A percentile compares a stretch with the other conserved stretches of the same genome.
phyloP scores from a whole-genome alignment of 1,139 yeast genomes.

The Waltiozyma sp. region DNA sequence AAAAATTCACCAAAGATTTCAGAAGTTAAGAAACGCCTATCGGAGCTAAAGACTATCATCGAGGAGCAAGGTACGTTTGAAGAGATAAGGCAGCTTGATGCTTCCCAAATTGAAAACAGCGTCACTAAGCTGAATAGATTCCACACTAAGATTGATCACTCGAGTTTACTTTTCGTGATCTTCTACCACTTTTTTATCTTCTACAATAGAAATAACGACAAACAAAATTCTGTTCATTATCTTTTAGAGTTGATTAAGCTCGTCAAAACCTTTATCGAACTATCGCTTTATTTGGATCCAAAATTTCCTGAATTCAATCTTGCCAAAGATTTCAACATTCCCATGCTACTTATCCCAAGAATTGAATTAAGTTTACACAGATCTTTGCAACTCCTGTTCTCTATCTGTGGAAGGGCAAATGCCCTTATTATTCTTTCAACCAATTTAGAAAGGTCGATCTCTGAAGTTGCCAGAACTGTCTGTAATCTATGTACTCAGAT shows the following conservation, averaged over 20 bases:
- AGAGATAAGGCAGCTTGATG: conserved; percentile 10
- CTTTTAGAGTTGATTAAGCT: conserved; percentile 4
- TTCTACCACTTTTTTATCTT: conserved; percentile 15
- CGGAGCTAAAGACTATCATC: conserved; percentile 8
- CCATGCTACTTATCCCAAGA: conserved; percentile 11
- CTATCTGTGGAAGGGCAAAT: conserved; percentile 9
- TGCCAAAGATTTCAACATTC: conserved; percentile 12
- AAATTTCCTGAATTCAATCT: conserved; percentile 8
- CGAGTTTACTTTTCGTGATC: conserved; percentile 11
- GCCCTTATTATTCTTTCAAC: conserved; percentile 8
- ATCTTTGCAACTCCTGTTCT: conserved; percentile 10
- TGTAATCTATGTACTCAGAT: conserved; percentile 1
- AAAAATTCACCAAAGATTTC: conserved; percentile 9
- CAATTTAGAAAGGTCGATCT: conserved; percentile 1
- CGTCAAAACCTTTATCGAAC: conserved; percentile 4
- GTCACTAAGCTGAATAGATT: conserved; percentile 7
- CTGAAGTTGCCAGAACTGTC: conserved; percentile 6
- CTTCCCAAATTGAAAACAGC: conserved; percentile 11
- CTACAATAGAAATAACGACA: conserved; percentile 8
- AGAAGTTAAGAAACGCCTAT: conserved; percentile 5
- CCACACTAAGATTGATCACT: conserved; percentile 6
- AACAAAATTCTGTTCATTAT: conserved; percentile 9
- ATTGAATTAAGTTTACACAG: conserved; percentile 13
- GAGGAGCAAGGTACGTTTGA: conserved; percentile 3
- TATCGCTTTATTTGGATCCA: conserved; percentile 10